These are phyloP conservation scores for Pseudocohnilembus persalinus DNA, from an alignment of 169 alveolate genomes.

Conservation along the genomic window DNA sequence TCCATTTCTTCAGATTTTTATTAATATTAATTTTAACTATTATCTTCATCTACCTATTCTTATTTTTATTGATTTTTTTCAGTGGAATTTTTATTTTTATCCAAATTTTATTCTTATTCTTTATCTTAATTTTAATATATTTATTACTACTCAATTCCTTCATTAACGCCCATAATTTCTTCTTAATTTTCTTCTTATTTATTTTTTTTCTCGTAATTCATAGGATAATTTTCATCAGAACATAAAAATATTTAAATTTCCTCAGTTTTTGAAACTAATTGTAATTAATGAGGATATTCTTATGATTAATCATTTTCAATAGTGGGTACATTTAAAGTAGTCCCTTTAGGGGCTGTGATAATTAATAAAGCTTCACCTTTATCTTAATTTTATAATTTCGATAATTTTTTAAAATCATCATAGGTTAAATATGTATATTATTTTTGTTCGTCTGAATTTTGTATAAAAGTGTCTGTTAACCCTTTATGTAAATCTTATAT, in stretches of 20 bases:
- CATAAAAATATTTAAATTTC: constrained; percentile 24
- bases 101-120: too few species aligned
- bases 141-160: too few species aligned
- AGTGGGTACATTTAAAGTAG: constrained; percentile 9
- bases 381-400: neutral
- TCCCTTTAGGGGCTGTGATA: constrained; percentile 26
- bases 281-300: constrained; percentile 17
- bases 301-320: constrained; percentile 4
- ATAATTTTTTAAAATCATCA: constrained; percentile 23
- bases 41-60: too few species aligned
- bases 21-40: too few species aligned
- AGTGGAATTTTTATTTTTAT: too few species aligned
- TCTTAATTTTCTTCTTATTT: too few species aligned
- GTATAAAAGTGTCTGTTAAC: constrained; percentile 1
- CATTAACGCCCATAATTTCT: too few species aligned
- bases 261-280: neutral
- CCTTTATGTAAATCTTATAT: constrained; percentile 15
- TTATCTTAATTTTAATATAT: too few species aligned
- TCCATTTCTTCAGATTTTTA: too few species aligned
- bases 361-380: constrained; percentile 18
- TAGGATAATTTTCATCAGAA: constrained; percentile 19
- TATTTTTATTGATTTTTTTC: too few species aligned
- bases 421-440: constrained; percentile 23
- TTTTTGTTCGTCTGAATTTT: constrained; percentile 12
- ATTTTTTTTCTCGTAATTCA: neutral